phyloP scores from a whole-genome alignment of 768 basidiomycete genomes.

The Termitomyces sp. region DNA sequence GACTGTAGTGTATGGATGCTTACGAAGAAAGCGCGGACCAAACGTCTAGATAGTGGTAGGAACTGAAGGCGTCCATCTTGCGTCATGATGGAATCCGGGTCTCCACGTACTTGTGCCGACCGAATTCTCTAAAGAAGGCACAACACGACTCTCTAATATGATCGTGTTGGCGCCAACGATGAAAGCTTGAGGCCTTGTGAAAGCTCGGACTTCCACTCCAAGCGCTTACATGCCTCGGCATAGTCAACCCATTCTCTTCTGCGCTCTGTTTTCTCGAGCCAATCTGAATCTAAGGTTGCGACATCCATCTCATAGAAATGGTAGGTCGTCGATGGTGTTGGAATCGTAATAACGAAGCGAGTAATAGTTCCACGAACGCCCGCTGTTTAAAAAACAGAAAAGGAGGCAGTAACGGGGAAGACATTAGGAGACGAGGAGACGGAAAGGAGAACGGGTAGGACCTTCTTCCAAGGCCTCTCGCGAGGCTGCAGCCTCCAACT shows the following conservation, averaged over 20 bases:
- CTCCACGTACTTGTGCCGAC: slow-evolving; percentile 3
- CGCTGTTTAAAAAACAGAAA: slow-evolving; percentile 44
- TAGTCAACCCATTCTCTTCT: slow-evolving; percentile 87
- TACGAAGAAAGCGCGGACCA: slow-evolving; percentile 18
- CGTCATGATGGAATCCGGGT: slow-evolving; percentile 3
- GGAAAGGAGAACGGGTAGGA: slow-evolving; percentile 78
- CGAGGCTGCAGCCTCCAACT: slow-evolving; percentile 81
- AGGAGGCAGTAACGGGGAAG: slow-evolving; percentile 28
- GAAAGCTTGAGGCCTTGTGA: slow-evolving; percentile 70
- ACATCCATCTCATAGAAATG: slow-evolving; percentile 92
- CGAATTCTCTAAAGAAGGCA: slow-evolving; percentile 2
- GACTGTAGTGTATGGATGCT: slow-evolving; percentile 22
- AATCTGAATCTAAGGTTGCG: slow-evolving; percentile 65
- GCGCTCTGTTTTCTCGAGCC: slow-evolving; percentile 78
- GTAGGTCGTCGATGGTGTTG: slow-evolving; percentile 73
- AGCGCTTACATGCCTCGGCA: slow-evolving; percentile 66
- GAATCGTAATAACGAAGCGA: slow-evolving; percentile 79
- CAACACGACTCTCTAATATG: slow-evolving; percentile 17
- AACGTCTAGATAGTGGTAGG: slow-evolving; percentile 18
- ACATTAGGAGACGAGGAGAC: slow-evolving; percentile 70
- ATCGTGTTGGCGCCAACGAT: slow-evolving; percentile 49
- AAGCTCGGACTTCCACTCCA: slow-evolving; percentile 85
- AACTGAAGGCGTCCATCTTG: slow-evolving; percentile 12
- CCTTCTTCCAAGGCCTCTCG: slow-evolving; percentile 96
- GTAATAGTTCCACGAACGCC: slow-evolving; percentile 86